phyloP scores from a whole-genome alignment of 169 alveolate genomes.

The Eimeria sp. region DNA sequence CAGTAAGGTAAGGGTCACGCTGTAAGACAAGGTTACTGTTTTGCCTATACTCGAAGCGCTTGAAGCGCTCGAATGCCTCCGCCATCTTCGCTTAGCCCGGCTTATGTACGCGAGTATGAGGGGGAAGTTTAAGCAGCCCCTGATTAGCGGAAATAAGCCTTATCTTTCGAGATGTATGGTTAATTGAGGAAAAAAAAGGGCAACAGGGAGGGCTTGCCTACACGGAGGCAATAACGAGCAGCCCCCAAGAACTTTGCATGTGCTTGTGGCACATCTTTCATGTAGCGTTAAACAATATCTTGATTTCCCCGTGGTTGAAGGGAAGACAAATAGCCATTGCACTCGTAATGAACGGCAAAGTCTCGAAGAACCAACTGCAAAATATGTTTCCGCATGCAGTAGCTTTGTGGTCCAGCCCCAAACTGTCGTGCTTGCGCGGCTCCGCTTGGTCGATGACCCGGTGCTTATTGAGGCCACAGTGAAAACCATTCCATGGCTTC shows the following conservation, averaged over 20 bases:
- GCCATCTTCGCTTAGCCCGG: slow-evolving; percentile 89
- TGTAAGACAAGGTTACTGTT: slow-evolving; percentile 88
- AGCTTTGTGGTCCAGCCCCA: slow-evolving; percentile 56
- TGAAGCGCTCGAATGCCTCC: slow-evolving; percentile 96
- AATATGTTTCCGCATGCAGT: slow-evolving; percentile 20
- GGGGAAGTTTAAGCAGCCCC: slow-evolving; percentile 13
- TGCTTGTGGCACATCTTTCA: slow-evolving; percentile 58
- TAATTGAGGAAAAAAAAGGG: background rate
- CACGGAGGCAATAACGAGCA: slow-evolving; percentile 64
- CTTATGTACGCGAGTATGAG: background rate
- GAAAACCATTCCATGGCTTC: background rate
- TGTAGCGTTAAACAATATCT: background rate
- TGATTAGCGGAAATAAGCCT: background rate
- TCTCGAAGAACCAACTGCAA: background rate
- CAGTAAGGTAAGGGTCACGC: slow-evolving; percentile 84
- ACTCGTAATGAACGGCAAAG: background rate
- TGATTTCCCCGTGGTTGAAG: background rate
- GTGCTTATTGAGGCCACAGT: background rate
- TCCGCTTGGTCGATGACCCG: background rate
- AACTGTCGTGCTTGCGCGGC: background rate
- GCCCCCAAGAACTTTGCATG: slow-evolving; percentile 71
- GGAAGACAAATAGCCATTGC: background rate
- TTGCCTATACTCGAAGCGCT: slow-evolving; percentile 95
- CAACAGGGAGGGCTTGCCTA: slow-evolving; percentile 24
- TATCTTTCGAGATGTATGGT: background rate